Percentiles rank a stretch among this genome's conserved stretches.
phyloP scores from a whole-genome alignment of 352 stramenopile species.

The Globisporangium carolinianum region DNA sequence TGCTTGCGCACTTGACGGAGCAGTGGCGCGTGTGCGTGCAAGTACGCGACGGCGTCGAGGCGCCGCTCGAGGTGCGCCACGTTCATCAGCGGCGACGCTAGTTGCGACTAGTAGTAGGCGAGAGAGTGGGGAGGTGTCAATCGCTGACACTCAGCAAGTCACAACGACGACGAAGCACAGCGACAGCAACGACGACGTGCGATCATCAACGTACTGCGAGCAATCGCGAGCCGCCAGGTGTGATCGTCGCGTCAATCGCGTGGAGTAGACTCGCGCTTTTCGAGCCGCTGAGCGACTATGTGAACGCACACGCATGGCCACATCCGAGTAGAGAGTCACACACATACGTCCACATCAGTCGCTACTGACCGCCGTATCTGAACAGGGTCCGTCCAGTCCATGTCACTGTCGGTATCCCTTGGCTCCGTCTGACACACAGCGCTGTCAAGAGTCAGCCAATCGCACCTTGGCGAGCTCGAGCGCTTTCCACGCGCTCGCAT shows the following conservation, averaged over 20 bases:
- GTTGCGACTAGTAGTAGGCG: constrained; percentile 30
- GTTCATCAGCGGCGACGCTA: constrained; percentile 58
- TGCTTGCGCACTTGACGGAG: constrained; percentile 46
- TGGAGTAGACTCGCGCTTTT: constrained; percentile 59
- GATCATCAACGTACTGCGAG: constrained; percentile 32
- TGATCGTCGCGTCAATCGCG: constrained; percentile 57
- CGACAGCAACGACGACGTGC: background rate
- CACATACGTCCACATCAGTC: background rate
- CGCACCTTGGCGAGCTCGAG: constrained; percentile 55
- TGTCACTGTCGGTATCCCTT: too few relatives aligned
- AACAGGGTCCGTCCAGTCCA: too few relatives aligned
- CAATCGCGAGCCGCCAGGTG: constrained; percentile 53
- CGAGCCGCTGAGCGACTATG: constrained; percentile 35
- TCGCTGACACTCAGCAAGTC: background rate
- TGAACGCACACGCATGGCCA: background rate
- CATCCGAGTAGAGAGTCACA: too few relatives aligned
- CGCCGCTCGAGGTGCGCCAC: constrained; percentile 37
- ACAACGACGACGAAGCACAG: background rate
- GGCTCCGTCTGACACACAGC: too few relatives aligned
- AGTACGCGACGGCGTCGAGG: constrained; percentile 47
- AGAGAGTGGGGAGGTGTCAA: background rate
- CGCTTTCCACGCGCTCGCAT: constrained; percentile 60
- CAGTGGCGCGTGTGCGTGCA: constrained; percentile 37
- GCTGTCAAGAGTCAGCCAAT: background rate
- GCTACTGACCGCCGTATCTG: too few relatives aligned